Percentiles rank a stretch among this genome's conserved stretches.
Conservation (phyloP, 2,329 filamentous ascomycete genomes). For the Coniochaeta sp. region DNA sequence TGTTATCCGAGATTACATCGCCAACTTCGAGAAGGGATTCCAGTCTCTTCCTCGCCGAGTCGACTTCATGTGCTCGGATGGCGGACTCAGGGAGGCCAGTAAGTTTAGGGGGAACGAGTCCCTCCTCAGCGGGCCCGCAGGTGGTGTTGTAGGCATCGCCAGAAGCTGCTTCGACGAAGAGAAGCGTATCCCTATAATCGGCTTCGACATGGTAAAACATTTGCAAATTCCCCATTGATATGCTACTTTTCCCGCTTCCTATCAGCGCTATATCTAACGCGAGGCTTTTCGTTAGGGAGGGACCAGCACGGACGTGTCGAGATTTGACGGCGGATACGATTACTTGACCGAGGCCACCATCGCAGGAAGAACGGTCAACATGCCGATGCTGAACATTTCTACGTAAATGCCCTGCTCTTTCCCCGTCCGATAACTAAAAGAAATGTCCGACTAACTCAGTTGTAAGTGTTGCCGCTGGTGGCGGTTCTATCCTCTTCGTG, state of each 20-base stretch:
- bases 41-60: slow-evolving; percentile 53
- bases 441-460: neutral
- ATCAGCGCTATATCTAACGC: no score
- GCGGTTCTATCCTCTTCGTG: slow-evolving; percentile 52
- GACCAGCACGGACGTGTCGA: slow-evolving; percentile 64
- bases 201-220: slow-evolving; percentile 72
- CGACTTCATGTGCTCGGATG: slow-evolving; percentile 67
- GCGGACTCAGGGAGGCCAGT: slow-evolving; percentile 20
- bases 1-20: slow-evolving; percentile 62
- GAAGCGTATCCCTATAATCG: slow-evolving; percentile 61
- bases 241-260: no score
- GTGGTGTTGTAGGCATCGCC: slow-evolving; percentile 66
- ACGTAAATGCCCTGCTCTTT: slow-evolving; percentile 28
- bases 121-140: slow-evolving; percentile 63
- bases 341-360: slow-evolving; percentile 68
- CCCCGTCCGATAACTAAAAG: neutral
- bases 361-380: slow-evolving; percentile 63
- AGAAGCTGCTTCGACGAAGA: slow-evolving; percentile 61
- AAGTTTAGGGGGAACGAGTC: slow-evolving; percentile 32
- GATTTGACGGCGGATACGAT: slow-evolving; percentile 62
- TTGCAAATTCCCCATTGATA: no score
- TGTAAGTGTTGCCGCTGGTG: slow-evolving; percentile 41
- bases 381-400: slow-evolving; percentile 67
- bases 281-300: slow-evolving; percentile 35
- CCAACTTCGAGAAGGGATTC: slow-evolving; percentile 59